phyloP scores from a whole-genome alignment of 2,329 filamentous ascomycete genomes.

The Westerdykella ornata region DNA sequence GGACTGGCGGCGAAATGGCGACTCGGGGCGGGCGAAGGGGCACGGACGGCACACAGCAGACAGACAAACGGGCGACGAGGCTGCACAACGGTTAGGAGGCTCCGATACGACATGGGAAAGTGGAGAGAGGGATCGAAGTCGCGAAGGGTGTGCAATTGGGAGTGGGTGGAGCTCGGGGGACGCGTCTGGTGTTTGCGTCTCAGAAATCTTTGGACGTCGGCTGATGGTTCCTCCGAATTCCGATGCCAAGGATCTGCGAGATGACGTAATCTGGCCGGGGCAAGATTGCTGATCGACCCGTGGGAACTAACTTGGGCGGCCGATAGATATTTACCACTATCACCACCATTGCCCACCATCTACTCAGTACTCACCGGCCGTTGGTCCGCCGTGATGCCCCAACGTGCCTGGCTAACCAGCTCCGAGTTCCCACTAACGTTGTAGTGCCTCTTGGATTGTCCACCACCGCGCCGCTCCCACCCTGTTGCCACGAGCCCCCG shows the following conservation, averaged over 20 bases:
- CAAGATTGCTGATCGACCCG: too few species aligned
- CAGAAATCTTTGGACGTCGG: too few species aligned
- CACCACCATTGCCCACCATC: too few species aligned
- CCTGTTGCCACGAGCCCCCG: background rate
- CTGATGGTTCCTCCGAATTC: too few species aligned
- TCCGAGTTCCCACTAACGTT: background rate
- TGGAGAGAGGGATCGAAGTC: background rate
- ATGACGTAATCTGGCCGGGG: too few species aligned
- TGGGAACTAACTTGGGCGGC: too few species aligned
- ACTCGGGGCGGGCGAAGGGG: conserved; percentile 2
- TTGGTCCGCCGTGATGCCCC: background rate
- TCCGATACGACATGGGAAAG: conserved; percentile 22
- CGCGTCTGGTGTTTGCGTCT: too few species aligned
- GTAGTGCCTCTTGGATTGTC: background rate
- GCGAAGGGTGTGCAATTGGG: background rate
- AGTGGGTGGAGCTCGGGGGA: too few species aligned
- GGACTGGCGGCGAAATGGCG: conserved; percentile 16
- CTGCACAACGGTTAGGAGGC: conserved; percentile 12
- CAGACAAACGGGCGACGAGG: conserved; percentile 14
- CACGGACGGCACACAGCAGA: conserved; percentile 17
- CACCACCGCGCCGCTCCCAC: background rate
- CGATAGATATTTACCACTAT: too few species aligned
- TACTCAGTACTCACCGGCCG: background rate
- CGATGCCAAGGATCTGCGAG: too few species aligned
- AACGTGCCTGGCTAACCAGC: background rate